A percentile compares a stretch with the other conserved stretches of the same genome.
Evolutionary conservation across 2,329 filamentous ascomycete species (phyloP).

Genomic region (Aaosphaeria arxii): DNA sequence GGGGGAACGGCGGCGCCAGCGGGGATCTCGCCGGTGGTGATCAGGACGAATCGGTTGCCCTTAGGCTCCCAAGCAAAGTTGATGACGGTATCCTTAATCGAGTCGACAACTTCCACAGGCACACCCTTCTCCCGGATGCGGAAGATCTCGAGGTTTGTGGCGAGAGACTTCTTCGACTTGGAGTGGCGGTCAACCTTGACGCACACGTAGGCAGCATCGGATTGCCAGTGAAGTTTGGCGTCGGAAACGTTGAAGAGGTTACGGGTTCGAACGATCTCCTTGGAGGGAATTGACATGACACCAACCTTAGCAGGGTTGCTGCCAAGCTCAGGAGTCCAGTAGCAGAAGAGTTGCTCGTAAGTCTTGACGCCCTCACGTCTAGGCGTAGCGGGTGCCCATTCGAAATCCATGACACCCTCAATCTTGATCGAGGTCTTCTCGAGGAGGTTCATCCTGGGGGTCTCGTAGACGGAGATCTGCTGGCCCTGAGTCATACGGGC

Average conservation of each 20-base stretch:
- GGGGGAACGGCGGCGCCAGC: conserved; percentile 78
- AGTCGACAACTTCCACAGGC: conserved; percentile 95
- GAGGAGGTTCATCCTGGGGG: conserved; percentile 83
- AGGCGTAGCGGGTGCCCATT: conserved; percentile 86
- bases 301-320: conserved; percentile 97
- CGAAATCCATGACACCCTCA: conserved; percentile 94
- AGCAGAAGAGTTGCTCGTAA: conserved; percentile 95
- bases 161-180: conserved; percentile 97
- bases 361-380: conserved; percentile 81
- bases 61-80: conserved; percentile 99
- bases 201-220: conserved; percentile 87
- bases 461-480: conserved; percentile 87
- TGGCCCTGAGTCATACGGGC: conserved; percentile 84
- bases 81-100: conserved; percentile 96
- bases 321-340: conserved; percentile 97
- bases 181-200: conserved; percentile 99
- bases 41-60: conserved; percentile 94
- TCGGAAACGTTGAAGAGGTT: conserved; percentile 98
- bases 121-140: conserved; percentile 96
- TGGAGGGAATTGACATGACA: conserved; percentile 92
- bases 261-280: conserved; percentile 88
- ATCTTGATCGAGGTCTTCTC: conserved; percentile 94
- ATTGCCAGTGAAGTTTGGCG: conserved; percentile 98
- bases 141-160: conserved; percentile 98
- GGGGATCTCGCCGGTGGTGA: conserved; percentile 84